Conservation (phyloP, 768 basidiomycete genomes). For the Pleurotus sapidus region DNA sequence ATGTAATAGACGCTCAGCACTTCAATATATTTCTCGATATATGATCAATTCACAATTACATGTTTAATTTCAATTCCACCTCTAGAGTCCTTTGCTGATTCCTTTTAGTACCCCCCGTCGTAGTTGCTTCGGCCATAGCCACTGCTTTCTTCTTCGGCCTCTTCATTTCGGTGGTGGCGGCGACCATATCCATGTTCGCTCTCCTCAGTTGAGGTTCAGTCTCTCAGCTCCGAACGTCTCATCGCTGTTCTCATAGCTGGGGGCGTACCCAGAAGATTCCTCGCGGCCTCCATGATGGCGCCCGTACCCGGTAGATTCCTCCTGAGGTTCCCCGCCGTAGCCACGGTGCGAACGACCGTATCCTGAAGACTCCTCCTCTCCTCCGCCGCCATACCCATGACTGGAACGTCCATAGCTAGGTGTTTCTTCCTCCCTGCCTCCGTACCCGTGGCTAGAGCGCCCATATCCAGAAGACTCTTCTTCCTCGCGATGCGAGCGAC, state of each 20-base stretch:
- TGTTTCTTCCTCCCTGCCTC: neutral
- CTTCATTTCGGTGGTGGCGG: constrained; percentile 14
- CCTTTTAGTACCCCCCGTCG: constrained; percentile 10
- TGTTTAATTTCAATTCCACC: no score
- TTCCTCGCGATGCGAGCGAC: constrained; percentile 11
- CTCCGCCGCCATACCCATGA: constrained; percentile 8
- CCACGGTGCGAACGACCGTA: neutral
- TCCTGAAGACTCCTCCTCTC: constrained; percentile 10
- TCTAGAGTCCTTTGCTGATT: no score
- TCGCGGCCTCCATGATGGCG: neutral
- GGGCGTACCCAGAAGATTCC: constrained; percentile 19
- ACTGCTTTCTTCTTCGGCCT: neutral
- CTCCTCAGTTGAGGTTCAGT: constrained; percentile 37
- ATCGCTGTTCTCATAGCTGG: constrained; percentile 23
- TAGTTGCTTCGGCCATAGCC: no score
- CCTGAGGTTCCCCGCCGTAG: neutral
- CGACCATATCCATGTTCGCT: constrained; percentile 25
- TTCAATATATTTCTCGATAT: neutral
- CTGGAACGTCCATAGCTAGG: neutral
- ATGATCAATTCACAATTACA: neutral
- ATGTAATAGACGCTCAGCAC: neutral
- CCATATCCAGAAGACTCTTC: constrained; percentile 11
- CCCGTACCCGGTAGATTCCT: neutral
- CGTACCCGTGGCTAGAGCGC: neutral
- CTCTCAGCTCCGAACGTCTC: constrained; percentile 55